A percentile compares a stretch with the other conserved stretches of the same genome.
Conservation (phyloP, 2,329 filamentous ascomycete genomes). For the Neonectria coccinea region DNA sequence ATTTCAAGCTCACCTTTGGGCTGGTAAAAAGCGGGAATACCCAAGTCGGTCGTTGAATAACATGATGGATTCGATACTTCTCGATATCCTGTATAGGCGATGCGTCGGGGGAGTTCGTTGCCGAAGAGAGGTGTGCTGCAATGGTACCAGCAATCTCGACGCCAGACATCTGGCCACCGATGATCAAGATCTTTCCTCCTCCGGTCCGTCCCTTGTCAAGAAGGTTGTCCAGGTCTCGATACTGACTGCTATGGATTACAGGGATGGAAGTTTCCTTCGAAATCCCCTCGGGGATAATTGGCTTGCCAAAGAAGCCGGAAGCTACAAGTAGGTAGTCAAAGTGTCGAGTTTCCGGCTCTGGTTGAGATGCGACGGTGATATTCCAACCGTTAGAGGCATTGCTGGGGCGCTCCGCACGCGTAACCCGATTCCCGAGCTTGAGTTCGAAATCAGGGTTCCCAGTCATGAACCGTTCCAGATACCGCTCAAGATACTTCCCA, state of each 20-base stretch:
- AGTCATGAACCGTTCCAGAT: slow-evolving; percentile 68
- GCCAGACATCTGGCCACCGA: slow-evolving; percentile 87
- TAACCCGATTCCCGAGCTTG: slow-evolving; percentile 62
- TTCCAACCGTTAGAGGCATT: slow-evolving; percentile 56
- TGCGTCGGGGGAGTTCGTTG: slow-evolving; percentile 62
- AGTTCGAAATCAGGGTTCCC: slow-evolving; percentile 56
- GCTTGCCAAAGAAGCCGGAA: slow-evolving; percentile 80
- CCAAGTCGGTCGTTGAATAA: slow-evolving; percentile 78
- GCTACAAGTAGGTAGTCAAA: slow-evolving; percentile 81
- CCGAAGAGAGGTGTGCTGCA: slow-evolving; percentile 76
- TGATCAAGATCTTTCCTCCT: slow-evolving; percentile 74
- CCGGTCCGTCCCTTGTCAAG: slow-evolving; percentile 53
- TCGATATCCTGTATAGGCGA: slow-evolving; percentile 56
- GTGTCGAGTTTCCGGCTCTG: slow-evolving; percentile 55
- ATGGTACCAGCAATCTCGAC: slow-evolving; percentile 81
- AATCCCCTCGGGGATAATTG: slow-evolving; percentile 61
- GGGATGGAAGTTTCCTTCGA: slow-evolving; percentile 55
- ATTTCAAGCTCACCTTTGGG: slow-evolving; percentile 56
- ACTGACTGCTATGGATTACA: slow-evolving; percentile 75
- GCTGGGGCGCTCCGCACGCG: slow-evolving; percentile 51
- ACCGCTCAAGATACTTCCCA: slow-evolving; percentile 76
- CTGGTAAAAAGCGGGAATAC: slow-evolving; percentile 72
- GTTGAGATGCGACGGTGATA: slow-evolving; percentile 52
- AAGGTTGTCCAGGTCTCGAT: slow-evolving; percentile 66
- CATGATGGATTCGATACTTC: slow-evolving; percentile 73